Base-by-base conservation (phyloP, 208 protist genomes). In the Angomonas ambiguus region DNA sequence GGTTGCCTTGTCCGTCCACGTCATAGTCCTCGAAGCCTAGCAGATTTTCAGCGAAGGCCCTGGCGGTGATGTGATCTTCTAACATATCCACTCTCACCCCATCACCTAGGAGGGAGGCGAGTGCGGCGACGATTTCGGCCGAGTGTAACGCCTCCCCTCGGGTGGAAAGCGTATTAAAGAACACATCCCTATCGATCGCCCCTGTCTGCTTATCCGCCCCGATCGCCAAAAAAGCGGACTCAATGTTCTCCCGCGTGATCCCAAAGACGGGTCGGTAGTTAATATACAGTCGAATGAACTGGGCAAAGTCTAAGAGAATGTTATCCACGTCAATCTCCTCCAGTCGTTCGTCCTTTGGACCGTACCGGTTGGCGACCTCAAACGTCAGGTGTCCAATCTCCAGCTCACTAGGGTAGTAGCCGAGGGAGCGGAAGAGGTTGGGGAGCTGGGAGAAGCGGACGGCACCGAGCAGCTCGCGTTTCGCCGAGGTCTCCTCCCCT, bases 181-280 rank as follows among this genome's bases (percentile, higher is more conserved):
- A 77, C 16, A 63, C 58, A 57, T 94, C 82, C 20, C 87, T 80
- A 62, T 72, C 62, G 61, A 96, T 89, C 57, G 87, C 57, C 2
- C 91, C 84, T 0, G 79, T 92, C 18, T 68, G 58, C 2, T 74
- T 35, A 38, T 96, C 87, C 16, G 86, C 86, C 18, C 92, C 95
- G 41, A 98, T 72, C 10, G 78, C 68, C 4, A 34, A 41, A 64
- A 98, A 98, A 53, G 95, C 92, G 2, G 65, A 58, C 71, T 95
- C 91, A 69, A 98, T 96, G 45, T 96, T 83, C 56, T 95, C 74
- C 33, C 80, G 74, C 25, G 87, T 87, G 64, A 97, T 91, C 33
- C 91, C 93, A 34, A 93, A 92, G 1, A 98, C 86, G 11, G 96
- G 96, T 33, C 95, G 68, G 74, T 98, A 95, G 76, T 98, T 98